Base-by-base conservation (phyloP, 805 yeast species). In the Ogataea henricii region DNA sequence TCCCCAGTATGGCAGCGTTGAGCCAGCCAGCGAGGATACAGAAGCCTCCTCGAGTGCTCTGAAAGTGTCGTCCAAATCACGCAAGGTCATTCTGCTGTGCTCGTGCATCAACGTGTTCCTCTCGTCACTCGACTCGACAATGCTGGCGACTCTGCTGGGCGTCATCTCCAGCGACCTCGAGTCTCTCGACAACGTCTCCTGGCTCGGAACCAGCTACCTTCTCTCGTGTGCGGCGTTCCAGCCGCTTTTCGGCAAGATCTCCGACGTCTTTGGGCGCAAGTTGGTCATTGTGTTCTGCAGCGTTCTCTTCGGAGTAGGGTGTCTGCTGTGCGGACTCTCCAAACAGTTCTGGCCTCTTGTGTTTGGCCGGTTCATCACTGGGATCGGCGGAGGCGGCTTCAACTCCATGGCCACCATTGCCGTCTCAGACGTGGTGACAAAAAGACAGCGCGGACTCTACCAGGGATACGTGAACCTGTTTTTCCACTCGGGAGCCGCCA, bases 311-410 rank as follows among this genome's bases (percentile, higher is more conserved):
- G 60, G 59, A 0, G 40, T 70, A 14, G 79, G 82, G 47, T 67
- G 75, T 39, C 51, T 59, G 0, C 57, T 75, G 35, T 76, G 77
- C 57, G 74, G 74, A 5, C 32, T 71, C 2, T 77, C 64, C 56
- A 22, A 63, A 61, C 44, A 71, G 68, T 55, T 74, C 58, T 21
- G 70, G 71, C 14, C 66, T 62, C 65, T 80, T 66, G 59, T 78
- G 58, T 51, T 78, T 29, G 86, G 85, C 3, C 70, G 89, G 57
- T 81, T 88, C 53, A 73, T 89, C 45, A 82, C 95, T 22, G 96
- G 96, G 18, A 76, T 86, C 48, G 96, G 96, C 17, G 96, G 94
- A 9, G 94, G 96, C 5, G 96, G 96, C 1, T 77, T 89, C 60
- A 80, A 83, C 41, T 76, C 91, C 0, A 70, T 88, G 57, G 78